Base-by-base conservation (phyloP, 2,329 filamentous ascomycete species). In the Akanthomyces uredinophilus region DNA sequence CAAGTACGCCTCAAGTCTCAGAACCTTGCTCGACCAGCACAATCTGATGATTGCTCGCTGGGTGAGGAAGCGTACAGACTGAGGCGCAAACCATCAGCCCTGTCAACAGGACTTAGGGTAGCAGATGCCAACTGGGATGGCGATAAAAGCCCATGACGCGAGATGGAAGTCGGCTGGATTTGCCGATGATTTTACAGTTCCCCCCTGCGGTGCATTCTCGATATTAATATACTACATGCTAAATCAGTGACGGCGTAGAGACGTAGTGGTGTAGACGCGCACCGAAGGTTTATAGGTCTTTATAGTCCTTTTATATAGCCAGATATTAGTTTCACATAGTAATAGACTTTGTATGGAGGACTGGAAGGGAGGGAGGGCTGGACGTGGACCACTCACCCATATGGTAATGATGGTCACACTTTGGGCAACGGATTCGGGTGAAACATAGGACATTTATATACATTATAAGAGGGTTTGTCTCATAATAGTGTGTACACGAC, bases 111-210 rank as follows among this genome's bases (percentile, higher is more conserved):
- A 41, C 41, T 59, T 62, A 62, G 61, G 61, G 29, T 62, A 62
- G 54, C 61, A 62, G 53, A 62, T 62, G 61, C 61, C 61, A 62
- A 62, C 61, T 62, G 61, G 61, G 61, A 62, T 62, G 61, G 61
- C 61, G 61, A 62, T 62, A 62, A 62, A 62, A 62, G 54, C 61
- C 61, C 61, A 62, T 62, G 61, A 58, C 54, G 61, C 54, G 61
- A 62, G 54, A 58, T 58, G 53, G 61, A 58, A 53, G 54, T 62
- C 61, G 61, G 61, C 61, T 57, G 53, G 61, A 58, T 62, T 60
- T 62, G 61, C 61, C 61, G 61, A 58, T 59, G 51, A 62, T 62
- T 59, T 61, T 51, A 52, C 54, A 41, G 61, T 57, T 35, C 54
- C 61, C 61, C 50, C 59, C 22, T 43, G 43, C 59, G 59, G 59